A percentile compares a stretch with the other conserved stretches of the same genome.
Evolutionary conservation across 768 basidiomycete species (phyloP).

Genomic region (Leccinellum luteum): DNA sequence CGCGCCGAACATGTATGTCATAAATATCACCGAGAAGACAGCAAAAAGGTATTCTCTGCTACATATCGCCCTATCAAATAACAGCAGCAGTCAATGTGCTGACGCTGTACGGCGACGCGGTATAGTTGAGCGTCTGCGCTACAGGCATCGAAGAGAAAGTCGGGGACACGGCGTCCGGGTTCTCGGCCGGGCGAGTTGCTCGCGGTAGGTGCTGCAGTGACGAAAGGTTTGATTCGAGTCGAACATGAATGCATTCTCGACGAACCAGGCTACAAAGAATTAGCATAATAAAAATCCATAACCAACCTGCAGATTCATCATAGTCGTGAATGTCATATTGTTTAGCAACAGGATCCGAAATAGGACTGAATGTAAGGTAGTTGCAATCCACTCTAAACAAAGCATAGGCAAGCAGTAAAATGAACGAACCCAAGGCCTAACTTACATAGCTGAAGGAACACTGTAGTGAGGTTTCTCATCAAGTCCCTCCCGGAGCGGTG

Average conservation of each 20-base stretch:
- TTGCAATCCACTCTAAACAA: slow-evolving; percentile 53
- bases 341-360: slow-evolving; percentile 46
- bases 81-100: slow-evolving; percentile 22
- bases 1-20: not conserved
- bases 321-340: slow-evolving; percentile 59
- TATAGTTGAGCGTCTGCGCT: slow-evolving; percentile 47
- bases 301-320: slow-evolving; percentile 39
- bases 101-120: slow-evolving; percentile 45
- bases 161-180: not conserved
- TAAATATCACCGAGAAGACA: not conserved
- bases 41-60: not conserved
- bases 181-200: not conserved
- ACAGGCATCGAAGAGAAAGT: not conserved
- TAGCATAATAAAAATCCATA: not conserved
- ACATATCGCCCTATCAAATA: not conserved
- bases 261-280: slow-evolving; percentile 35
- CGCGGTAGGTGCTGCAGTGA: not conserved
- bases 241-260: slow-evolving; percentile 46
- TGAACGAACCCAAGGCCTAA: slow-evolving; percentile 7
- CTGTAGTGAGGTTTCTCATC: slow-evolving; percentile 41
- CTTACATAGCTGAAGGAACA: slow-evolving; percentile 51
- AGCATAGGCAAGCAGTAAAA: slow-evolving; percentile 4
- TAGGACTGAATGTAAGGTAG: slow-evolving; percentile 41
- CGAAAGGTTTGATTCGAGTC: slow-evolving; percentile 35
- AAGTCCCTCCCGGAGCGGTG: slow-evolving; percentile 53